These are phyloP conservation scores for Yamadazyma dendronema DNA, from an alignment of 1,139 yeast genomes.

Conservation along the genomic window DNA sequence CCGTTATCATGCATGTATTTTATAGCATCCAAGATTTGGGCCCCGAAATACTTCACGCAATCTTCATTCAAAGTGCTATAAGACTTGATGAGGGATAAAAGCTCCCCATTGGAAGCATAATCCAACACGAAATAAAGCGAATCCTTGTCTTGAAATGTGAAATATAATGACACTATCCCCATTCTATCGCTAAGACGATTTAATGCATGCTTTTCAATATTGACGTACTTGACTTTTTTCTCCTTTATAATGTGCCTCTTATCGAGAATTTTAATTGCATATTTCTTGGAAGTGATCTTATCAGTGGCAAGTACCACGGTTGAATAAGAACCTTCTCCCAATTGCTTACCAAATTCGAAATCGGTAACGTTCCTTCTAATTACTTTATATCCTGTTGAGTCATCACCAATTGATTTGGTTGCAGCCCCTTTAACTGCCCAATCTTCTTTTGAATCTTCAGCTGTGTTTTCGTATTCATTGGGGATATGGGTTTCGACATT, in stretches of 20 bases:
- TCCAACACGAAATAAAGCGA: slow-evolving; percentile 90
- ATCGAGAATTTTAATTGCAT: slow-evolving; percentile 89
- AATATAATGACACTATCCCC: slow-evolving; percentile 84
- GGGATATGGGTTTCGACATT: neutral
- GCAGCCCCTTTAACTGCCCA: slow-evolving; percentile 46
- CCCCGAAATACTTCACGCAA: slow-evolving; percentile 70
- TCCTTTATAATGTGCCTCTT: slow-evolving; percentile 94
- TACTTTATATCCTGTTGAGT: slow-evolving; percentile 21
- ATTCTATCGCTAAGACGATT: slow-evolving; percentile 68
- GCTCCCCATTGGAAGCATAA: slow-evolving; percentile 90
- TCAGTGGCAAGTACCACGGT: slow-evolving; percentile 89
- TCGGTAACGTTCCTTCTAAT: slow-evolving; percentile 72
- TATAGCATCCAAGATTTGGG: slow-evolving; percentile 63
- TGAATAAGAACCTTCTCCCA: slow-evolving; percentile 97
- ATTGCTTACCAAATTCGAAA: slow-evolving; percentile 78
- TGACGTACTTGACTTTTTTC: slow-evolving; percentile 92
- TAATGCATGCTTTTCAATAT: slow-evolving; percentile 90
- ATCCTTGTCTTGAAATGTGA: slow-evolving; percentile 90
- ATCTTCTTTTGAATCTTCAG: slow-evolving; percentile 17
- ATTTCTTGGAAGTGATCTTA: slow-evolving; percentile 64
- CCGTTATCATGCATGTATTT: slow-evolving; percentile 73
- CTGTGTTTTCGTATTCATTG: neutral
- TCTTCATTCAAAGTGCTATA: slow-evolving; percentile 76
- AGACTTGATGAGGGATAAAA: slow-evolving; percentile 73
- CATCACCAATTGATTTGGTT: slow-evolving; percentile 21